Conservation (phyloP, 805 yeast genomes). For the Suhomyces sp. region DNA sequence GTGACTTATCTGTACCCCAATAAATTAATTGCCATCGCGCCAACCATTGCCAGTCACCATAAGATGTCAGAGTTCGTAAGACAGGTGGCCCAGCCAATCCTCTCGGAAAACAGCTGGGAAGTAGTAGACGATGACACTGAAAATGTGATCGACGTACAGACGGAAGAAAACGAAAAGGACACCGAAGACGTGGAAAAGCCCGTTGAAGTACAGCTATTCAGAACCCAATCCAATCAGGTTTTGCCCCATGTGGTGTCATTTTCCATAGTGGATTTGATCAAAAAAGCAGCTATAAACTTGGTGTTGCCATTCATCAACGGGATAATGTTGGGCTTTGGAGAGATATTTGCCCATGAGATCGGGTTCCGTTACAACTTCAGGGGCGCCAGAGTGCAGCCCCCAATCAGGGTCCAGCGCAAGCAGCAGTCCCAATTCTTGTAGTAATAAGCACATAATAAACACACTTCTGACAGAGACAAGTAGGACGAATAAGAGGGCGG, state of each 20-base stretch:
- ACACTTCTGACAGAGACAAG: not conserved
- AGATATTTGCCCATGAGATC: conserved; percentile 87
- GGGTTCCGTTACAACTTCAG: conserved; percentile 77
- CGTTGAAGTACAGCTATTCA: not conserved
- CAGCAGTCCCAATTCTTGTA: conserved; percentile 9
- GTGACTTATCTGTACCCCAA: not conserved
- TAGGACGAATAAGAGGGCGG: not conserved
- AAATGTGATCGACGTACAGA: not conserved
- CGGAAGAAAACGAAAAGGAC: not conserved
- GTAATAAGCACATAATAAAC: not conserved
- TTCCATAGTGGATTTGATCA: conserved; percentile 38
- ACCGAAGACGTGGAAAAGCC: not conserved
- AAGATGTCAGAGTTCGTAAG: not conserved
- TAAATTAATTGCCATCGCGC: not conserved
- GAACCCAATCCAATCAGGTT: not conserved
- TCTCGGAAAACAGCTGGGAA: not conserved
- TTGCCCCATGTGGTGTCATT: conserved; percentile 5
- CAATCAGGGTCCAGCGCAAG: conserved; percentile 24
- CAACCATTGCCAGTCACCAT: not conserved
- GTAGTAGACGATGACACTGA: not conserved
- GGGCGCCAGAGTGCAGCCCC: conserved; percentile 60
- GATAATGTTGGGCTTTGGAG: conserved; percentile 94
- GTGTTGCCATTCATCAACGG: conserved; percentile 89
- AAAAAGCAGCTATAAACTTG: conserved; percentile 67
- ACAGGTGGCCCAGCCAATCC: not conserved